Evolutionary conservation across 306 rosid genomes (phyloP).

Genomic region (Sophora flavescens): DNA sequence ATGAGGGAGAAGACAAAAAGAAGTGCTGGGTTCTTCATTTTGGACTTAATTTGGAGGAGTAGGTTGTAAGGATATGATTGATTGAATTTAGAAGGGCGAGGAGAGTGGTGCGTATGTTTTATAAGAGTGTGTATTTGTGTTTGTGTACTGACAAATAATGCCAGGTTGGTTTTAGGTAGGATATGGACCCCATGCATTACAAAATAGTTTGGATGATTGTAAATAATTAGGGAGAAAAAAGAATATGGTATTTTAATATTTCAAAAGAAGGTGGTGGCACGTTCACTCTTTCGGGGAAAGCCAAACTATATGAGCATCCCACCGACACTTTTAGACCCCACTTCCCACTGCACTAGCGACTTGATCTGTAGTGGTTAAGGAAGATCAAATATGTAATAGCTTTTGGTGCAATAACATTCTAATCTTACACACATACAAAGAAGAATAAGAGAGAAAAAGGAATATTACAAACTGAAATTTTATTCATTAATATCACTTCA

Average conservation of each 20-base stretch:
- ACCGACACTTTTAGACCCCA: slow-evolving; percentile 48
- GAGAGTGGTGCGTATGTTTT: slow-evolving; percentile 1
- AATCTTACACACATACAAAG: too few relatives aligned
- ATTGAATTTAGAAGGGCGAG: not conserved
- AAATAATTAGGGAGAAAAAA: not conserved
- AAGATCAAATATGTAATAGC: not conserved
- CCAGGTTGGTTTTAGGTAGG: slow-evolving; percentile 49
- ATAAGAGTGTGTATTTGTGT: slow-evolving; percentile 4
- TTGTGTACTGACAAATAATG: slow-evolving; percentile 46
- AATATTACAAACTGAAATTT: too few relatives aligned
- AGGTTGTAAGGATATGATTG: not conserved
- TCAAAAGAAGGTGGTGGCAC: not conserved
- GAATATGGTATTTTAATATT: not conserved
- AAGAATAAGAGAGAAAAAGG: too few relatives aligned
- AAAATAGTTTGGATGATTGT: not conserved
- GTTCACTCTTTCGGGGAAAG: slow-evolving; percentile 1
- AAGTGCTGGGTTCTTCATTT: slow-evolving; percentile 29
- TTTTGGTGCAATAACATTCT: too few relatives aligned
- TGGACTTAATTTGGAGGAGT: slow-evolving; percentile 24
- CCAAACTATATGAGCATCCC: slow-evolving; percentile 35
- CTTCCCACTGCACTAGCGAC: not conserved
- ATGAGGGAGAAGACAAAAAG: slow-evolving; percentile 44
- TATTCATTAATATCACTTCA: too few relatives aligned
- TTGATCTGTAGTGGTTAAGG: not conserved
- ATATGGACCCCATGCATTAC: slow-evolving; percentile 35